Conservation (phyloP, 2,329 filamentous ascomycete species). For the Dendryphion nanum region DNA sequence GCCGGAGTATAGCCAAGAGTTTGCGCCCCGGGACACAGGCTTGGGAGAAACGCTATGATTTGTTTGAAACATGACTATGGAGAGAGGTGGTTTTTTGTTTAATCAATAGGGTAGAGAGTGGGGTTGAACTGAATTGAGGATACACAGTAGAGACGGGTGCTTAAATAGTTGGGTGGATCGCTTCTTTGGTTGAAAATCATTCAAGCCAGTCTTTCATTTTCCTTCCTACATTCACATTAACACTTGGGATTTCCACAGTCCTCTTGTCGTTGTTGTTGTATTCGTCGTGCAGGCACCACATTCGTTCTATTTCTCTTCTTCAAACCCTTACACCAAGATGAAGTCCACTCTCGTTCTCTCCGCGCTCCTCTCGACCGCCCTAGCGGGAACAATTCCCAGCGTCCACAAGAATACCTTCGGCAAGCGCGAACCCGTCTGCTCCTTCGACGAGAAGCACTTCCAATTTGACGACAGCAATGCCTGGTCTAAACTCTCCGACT, state of each 20-base stretch:
- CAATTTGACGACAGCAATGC: slow-evolving; percentile 12
- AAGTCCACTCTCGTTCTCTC: slow-evolving; percentile 19
- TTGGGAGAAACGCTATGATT: not conserved
- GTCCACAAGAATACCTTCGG: slow-evolving; percentile 1
- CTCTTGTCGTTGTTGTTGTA: not conserved
- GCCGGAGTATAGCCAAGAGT: too few relatives aligned
- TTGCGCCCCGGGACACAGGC: too few relatives aligned
- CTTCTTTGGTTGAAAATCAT: not conserved
- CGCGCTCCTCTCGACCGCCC: slow-evolving; percentile 10
- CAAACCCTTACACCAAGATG: slow-evolving; percentile 10
- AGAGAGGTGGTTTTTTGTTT: not conserved
- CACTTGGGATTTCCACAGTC: not conserved
- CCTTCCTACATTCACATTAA: not conserved
- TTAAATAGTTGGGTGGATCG: not conserved
- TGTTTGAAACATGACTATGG: not conserved
- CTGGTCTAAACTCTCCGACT: slow-evolving; percentile 7
- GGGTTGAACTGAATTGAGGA: not conserved
- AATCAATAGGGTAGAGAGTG: not conserved
- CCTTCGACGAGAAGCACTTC: slow-evolving; percentile 12
- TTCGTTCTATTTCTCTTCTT: not conserved
- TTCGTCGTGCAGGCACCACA: not conserved
- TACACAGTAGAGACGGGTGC: not conserved
- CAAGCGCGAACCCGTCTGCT: slow-evolving; percentile 14
- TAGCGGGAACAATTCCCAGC: slow-evolving; percentile 13
- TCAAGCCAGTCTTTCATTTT: not conserved